Evolutionary conservation across 257 asterid species (phyloP).

Genomic region (Scutellaria baicalensis): DNA sequence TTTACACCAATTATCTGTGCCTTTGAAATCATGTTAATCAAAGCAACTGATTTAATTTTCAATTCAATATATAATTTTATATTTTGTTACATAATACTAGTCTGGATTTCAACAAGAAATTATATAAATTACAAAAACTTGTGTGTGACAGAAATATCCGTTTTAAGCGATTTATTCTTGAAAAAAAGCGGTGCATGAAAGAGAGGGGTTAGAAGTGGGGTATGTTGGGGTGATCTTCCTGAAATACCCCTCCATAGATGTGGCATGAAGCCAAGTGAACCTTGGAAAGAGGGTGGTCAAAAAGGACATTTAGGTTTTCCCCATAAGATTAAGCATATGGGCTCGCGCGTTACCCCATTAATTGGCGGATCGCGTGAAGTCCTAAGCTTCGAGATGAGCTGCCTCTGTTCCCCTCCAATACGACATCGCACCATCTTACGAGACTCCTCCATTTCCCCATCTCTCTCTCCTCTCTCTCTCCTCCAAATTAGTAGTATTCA

Average conservation of each 20-base stretch:
- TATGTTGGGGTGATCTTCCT: too few relatives aligned
- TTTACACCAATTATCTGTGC: neutral
- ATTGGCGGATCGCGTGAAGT: neutral
- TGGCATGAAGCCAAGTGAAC: neutral
- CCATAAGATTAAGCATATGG: conserved; percentile 3
- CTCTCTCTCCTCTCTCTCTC: neutral
- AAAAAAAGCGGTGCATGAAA: too few relatives aligned
- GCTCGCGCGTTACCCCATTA: conserved; percentile 1
- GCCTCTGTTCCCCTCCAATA: conserved; percentile 36
- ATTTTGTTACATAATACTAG: too few relatives aligned
- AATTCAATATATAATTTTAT: neutral
- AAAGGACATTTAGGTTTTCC: neutral
- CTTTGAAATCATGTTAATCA: neutral
- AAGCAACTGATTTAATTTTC: neutral
- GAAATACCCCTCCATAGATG: conserved; percentile 13
- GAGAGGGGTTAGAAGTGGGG: too few relatives aligned
- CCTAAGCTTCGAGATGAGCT: conserved; percentile 12
- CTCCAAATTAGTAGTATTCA: neutral
- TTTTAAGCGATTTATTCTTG: too few relatives aligned
- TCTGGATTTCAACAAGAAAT: too few relatives aligned
- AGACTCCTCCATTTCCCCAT: too few relatives aligned
- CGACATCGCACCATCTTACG: conserved; percentile 24
- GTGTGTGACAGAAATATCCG: too few relatives aligned
- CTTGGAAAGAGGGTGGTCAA: conserved; percentile 3
- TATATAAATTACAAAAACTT: too few relatives aligned